Conservation (phyloP, 768 basidiomycete genomes). For the Hortiboletus campestris region DNA sequence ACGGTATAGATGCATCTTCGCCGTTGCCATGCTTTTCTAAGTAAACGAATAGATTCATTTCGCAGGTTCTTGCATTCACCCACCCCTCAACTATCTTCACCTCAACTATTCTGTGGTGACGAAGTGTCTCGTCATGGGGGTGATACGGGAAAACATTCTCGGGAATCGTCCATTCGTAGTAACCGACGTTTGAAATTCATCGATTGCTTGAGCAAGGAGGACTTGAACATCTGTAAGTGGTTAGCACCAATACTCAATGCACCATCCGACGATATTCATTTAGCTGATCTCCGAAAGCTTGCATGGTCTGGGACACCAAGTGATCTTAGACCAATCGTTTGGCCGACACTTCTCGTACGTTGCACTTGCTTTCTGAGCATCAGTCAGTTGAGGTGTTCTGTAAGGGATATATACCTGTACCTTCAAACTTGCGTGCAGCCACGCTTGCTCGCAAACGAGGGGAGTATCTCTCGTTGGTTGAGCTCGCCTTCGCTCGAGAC, state of each 20-base stretch:
- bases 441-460: conserved; percentile 87
- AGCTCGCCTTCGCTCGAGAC: conserved; percentile 85
- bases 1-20: conserved; percentile 48
- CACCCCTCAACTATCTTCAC: background rate
- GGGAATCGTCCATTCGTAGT: conserved; percentile 75
- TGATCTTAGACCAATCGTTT: conserved; percentile 86
- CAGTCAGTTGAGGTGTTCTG: conserved; percentile 4
- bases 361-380: conserved; percentile 10
- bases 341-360: conserved; percentile 90
- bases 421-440: conserved; percentile 66
- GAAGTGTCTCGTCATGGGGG: conserved; percentile 18
- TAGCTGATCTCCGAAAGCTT: conserved; percentile 83
- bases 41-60: conserved; percentile 53
- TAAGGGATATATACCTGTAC: conserved; percentile 91
- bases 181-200: conserved; percentile 80
- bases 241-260: background rate
- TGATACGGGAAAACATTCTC: conserved; percentile 57
- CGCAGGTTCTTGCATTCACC: conserved; percentile 46
- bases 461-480: conserved; percentile 88
- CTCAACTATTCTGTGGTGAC: conserved; percentile 5
- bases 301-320: conserved; percentile 93
- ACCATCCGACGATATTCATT: conserved; percentile 4
- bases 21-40: conserved; percentile 26
- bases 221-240: conserved; percentile 77
- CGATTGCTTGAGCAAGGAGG: conserved; percentile 70